Conservation (phyloP, 805 yeast species). For the Lipomyces chichibuensis region DNA sequence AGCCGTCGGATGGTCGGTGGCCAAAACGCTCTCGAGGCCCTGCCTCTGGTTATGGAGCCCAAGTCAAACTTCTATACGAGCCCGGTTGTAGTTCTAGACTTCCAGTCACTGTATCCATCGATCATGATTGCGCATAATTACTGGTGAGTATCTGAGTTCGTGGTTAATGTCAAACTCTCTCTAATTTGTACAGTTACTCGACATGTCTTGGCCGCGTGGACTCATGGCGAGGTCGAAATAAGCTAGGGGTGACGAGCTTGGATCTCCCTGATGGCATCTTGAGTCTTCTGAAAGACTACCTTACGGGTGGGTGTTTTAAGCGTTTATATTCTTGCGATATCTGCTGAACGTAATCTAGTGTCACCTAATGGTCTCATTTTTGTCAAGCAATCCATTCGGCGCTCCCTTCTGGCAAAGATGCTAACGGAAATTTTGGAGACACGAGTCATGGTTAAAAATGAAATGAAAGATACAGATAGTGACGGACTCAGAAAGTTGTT, state of each 20-base stretch:
- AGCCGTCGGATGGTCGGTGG: conserved; percentile 76
- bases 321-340: background rate
- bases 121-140: conserved; percentile 88
- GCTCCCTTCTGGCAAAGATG: conserved; percentile 81
- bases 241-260: conserved; percentile 43
- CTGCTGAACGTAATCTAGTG: conserved; percentile 39
- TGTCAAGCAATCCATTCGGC: conserved; percentile 65
- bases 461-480: conserved; percentile 55
- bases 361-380: conserved; percentile 90
- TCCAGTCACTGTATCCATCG: conserved; percentile 93
- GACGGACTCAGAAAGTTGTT: conserved; percentile 51
- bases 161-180: background rate
- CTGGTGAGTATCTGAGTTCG: conserved; percentile 50
- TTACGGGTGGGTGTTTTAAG: conserved; percentile 44
- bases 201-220: conserved; percentile 48
- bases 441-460: conserved; percentile 73
- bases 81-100: conserved; percentile 88
- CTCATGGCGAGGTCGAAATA: conserved; percentile 43
- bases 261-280: conserved; percentile 60
- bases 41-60: conserved; percentile 94
- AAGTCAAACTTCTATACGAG: conserved; percentile 79
- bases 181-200: conserved; percentile 42
- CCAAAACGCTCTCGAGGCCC: conserved; percentile 82
- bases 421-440: conserved; percentile 78
- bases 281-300: conserved; percentile 54